Conservation (phyloP, 805 yeast genomes). For the Debaryomyces prosopidis region DNA sequence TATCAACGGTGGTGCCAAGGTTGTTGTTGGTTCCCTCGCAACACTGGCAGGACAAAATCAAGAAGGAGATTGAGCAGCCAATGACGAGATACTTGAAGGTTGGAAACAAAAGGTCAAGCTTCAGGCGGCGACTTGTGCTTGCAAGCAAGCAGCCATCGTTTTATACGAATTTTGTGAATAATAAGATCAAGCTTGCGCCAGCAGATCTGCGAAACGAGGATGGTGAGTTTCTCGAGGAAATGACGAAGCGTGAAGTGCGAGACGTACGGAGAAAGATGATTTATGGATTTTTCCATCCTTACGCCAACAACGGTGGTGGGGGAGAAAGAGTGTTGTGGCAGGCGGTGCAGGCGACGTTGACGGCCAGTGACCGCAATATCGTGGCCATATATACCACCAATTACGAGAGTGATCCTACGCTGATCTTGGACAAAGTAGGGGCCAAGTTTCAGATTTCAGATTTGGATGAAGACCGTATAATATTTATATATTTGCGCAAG, state of each 20-base stretch:
- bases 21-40: conserved; percentile 40
- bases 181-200: conserved; percentile 34
- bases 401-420: conserved; percentile 44
- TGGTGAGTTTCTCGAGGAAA: conserved; percentile 21
- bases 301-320: conserved; percentile 96
- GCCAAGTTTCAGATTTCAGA: conserved; percentile 53
- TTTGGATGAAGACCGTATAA: conserved; percentile 53
- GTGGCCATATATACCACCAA: conserved; percentile 77
- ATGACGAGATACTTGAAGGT: conserved; percentile 37
- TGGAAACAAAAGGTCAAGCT: conserved; percentile 39
- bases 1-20: conserved; percentile 29
- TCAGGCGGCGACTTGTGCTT: conserved; percentile 35
- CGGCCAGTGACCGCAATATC: conserved; percentile 47
- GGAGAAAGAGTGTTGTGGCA: conserved; percentile 98
- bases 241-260: conserved; percentile 31
- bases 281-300: conserved; percentile 93
- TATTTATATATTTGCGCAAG: conserved; percentile 58
- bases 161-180: conserved; percentile 38
- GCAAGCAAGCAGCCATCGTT: conserved; percentile 38
- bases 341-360: conserved; percentile 73
- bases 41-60: conserved; percentile 37
- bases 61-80: conserved; percentile 29
- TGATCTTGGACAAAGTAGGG: conserved; percentile 52
- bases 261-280: conserved; percentile 46
- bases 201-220: conserved; percentile 24